Evolutionary conservation across 2,329 filamentous ascomycete species (phyloP).

Genomic region (Allantophomopsis lycopodina): DNA sequence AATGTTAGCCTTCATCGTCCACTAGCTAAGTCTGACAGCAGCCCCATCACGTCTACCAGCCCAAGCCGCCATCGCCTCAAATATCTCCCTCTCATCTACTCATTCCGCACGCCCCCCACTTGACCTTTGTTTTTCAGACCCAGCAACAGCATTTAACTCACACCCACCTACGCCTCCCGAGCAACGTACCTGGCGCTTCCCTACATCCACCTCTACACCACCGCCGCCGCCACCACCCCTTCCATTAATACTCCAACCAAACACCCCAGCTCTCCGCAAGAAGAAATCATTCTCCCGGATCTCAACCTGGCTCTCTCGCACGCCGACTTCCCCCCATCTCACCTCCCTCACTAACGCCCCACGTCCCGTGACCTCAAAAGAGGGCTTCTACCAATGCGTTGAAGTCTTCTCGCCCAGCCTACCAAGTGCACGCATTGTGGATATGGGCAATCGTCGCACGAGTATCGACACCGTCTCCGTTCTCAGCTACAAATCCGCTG

Average conservation of each 20-base stretch:
- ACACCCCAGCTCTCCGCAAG: constrained; percentile 44
- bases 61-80: constrained; percentile 26
- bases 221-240: constrained; percentile 35
- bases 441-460: constrained; percentile 16
- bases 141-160: constrained; percentile 12
- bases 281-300: constrained; percentile 54
- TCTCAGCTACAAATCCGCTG: constrained; percentile 33
- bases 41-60: constrained; percentile 37
- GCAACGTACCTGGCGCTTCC: constrained; percentile 3
- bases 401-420: constrained; percentile 10
- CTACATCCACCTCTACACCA: constrained; percentile 2
- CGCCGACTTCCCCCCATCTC: constrained; percentile 8
- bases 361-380: constrained; percentile 31
- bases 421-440: neutral
- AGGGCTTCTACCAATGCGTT: constrained; percentile 47
- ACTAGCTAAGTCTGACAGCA: neutral
- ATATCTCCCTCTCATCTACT: constrained; percentile 22
- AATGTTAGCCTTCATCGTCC: neutral
- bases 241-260: constrained; percentile 32
- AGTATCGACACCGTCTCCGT: constrained; percentile 30
- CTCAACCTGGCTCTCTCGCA: constrained; percentile 42
- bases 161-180: constrained; percentile 3
- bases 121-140: constrained; percentile 13
- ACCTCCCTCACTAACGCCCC: constrained; percentile 29
- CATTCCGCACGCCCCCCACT: constrained; percentile 17